Percentiles rank a stretch among this genome's conserved stretches.
Evolutionary conservation across 2,329 filamentous ascomycete genomes (phyloP).

Genomic region (Chaetomium sp.): DNA sequence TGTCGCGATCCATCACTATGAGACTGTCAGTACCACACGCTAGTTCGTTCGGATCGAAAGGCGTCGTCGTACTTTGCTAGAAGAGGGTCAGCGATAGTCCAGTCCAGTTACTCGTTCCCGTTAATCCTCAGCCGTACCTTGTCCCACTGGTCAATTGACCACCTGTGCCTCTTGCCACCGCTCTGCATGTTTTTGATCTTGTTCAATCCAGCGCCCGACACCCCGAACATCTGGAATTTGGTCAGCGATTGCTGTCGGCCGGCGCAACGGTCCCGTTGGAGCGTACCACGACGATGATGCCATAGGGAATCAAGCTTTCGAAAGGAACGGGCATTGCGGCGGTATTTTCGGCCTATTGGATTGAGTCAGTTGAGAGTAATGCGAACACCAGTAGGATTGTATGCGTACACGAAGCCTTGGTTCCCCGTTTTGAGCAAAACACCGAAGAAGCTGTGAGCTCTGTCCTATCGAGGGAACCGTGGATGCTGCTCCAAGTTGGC

Average conservation of each 20-base stretch:
- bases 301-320: conserved; percentile 58
- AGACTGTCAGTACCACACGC: conserved; percentile 18
- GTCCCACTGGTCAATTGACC: conserved; percentile 58
- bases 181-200: conserved; percentile 52
- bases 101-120: neutral
- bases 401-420: conserved; percentile 20
- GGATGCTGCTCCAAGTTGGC: conserved; percentile 7
- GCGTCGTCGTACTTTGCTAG: conserved; percentile 48
- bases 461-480: conserved; percentile 1
- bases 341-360: conserved; percentile 17
- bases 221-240: conserved; percentile 52
- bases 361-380: conserved; percentile 15
- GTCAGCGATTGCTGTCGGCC: conserved; percentile 1
- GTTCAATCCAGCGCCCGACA: conserved; percentile 51
- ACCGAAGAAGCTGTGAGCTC: conserved; percentile 9
- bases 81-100: conserved; percentile 25
- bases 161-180: conserved; percentile 54
- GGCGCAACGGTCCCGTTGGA: conserved; percentile 5
- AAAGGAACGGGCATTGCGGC: conserved; percentile 56
- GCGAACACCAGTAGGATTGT: neutral
- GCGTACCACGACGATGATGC: conserved; percentile 55
- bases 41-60: neutral
- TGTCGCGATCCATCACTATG: conserved; percentile 60
- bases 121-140: conserved; percentile 35
- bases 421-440: conserved; percentile 14